Evolutionary conservation across 2,329 filamentous ascomycete genomes (phyloP), one percentile per base, ranked within the genome.

Genomic region (Fusarium floridanum): DNA sequence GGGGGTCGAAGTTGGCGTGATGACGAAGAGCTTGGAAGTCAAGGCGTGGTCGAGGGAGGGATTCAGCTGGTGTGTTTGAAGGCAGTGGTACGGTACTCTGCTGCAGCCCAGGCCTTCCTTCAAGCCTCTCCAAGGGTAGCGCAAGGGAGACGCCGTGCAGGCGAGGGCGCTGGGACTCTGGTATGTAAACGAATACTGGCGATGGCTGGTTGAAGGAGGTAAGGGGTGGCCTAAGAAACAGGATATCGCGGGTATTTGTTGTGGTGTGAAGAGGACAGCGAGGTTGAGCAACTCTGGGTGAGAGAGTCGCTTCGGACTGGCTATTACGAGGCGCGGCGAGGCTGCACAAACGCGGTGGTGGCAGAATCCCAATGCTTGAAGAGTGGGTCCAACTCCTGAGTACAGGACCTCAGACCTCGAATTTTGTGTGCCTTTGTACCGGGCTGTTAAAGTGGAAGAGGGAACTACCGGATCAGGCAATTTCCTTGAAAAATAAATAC

Each of bases 301-400:
- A 72, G 39, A 55, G 50, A 45, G 64, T 53, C 39, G 45, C 43
- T 74, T 74, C 61, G 64, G 69, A 50, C 66, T 68, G 66, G 67
- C 48, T 63, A 39, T 48, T 64, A 56, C 64, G 45, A 75, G 73
- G 73, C 73, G 64, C 70, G 70, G 64, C 67, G 64, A 75, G 73
- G 73, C 73, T 75, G 73, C 73, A 75, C 64, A 66, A 75, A 75
- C 73, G 73, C 61, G 70, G 62, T 74, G 57, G 73, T 75, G 73
- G 66, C 60, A 59, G 70, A 68, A 55, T 39, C 20, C 22, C 68
- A 39, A 66, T 64, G 68, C 11, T 50, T 20, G 32, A 56, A 34
- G 27, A 64, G 70, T 67, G 70, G 68, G 50, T 32, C 64, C 45
- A 37, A 27, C 17, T 37, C 41, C 48, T 57, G 60, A 61, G 60